Conservation (phyloP, 495 filamentous ascomycete genomes). For the Aspergillus affinis region DNA sequence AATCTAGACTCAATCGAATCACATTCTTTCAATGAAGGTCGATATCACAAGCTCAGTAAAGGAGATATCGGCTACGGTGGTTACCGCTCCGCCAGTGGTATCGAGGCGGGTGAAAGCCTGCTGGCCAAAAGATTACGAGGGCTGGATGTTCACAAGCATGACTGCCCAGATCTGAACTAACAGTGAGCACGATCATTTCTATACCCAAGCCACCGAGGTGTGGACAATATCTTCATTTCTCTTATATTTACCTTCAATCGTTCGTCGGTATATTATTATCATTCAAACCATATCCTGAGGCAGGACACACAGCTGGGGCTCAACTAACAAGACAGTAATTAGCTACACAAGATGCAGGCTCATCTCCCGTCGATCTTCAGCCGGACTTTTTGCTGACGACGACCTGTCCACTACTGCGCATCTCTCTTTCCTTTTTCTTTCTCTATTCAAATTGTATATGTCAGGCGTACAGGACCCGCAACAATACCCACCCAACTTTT, state of each 20-base stretch:
- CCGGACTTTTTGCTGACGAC: neutral
- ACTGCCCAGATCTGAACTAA: conserved; percentile 9
- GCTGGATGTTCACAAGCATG: conserved; percentile 43
- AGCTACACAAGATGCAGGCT: conserved; percentile 9
- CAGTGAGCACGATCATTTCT: neutral
- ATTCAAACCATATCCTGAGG: neutral
- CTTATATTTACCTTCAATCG: neutral
- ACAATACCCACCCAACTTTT: neutral
- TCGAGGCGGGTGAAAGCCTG: conserved; percentile 52
- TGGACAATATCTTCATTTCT: neutral
- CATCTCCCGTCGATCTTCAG: conserved; percentile 2
- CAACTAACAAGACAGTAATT: neutral
- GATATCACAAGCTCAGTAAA: conserved; percentile 66
- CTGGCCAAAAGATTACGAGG: conserved; percentile 54
- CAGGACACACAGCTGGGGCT: conserved; percentile 2
- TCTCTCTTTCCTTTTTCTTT: neutral
- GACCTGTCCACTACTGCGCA: neutral
- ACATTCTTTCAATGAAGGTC: conserved; percentile 20
- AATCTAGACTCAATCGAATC: conserved; percentile 6
- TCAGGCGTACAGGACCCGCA: neutral
- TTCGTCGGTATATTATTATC: neutral
- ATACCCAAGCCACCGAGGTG: neutral
- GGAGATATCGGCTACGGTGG: conserved; percentile 67
- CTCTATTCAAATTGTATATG: neutral
- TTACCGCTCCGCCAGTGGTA: conserved; percentile 44